Conservation (phyloP, 768 basidiomycete genomes). For the Lactarius quietus region DNA sequence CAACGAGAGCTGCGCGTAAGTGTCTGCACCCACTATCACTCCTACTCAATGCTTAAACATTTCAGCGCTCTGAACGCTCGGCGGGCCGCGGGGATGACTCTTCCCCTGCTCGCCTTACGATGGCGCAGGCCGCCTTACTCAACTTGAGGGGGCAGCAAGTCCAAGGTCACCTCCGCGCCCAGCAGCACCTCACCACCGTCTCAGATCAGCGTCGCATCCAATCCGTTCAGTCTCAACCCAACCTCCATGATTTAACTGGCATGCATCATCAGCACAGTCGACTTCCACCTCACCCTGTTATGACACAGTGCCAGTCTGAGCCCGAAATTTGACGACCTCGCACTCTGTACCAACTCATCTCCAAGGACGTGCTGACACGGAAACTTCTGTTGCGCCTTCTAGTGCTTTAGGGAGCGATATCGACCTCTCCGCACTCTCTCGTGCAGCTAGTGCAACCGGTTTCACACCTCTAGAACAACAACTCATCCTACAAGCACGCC, state of each 20-base stretch:
- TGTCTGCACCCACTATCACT: conserved; percentile 23
- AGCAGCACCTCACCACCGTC: conserved; percentile 19
- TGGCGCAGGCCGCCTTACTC: conserved; percentile 73
- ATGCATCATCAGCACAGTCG: conserved; percentile 10
- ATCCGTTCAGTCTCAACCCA: conserved; percentile 10
- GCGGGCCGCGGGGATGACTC: conserved; percentile 55
- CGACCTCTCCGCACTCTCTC: conserved; percentile 23
- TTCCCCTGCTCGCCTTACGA: conserved; percentile 63
- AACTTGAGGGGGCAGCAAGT: conserved; percentile 68
- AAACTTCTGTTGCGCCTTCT: conserved; percentile 1
- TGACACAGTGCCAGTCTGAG: conserved; percentile 14
- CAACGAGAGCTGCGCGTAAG: conserved; percentile 72
- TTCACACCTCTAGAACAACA: conserved; percentile 28
- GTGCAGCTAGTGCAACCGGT: conserved; percentile 20
- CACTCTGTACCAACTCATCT: conserved; percentile 16
- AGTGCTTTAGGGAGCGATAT: conserved; percentile 22
- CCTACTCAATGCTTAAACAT: conserved; percentile 5
- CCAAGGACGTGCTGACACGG: conserved; percentile 9
- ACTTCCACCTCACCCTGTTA: conserved; percentile 26
- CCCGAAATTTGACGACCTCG: conserved; percentile 6
- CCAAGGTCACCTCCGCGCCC: conserved; percentile 29
- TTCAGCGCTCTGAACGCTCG: conserved; percentile 57
- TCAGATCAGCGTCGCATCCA: conserved; percentile 29
- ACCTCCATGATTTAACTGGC: conserved; percentile 2
- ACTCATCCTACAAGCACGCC: conserved; percentile 25